Evolutionary conservation across 2,329 filamentous ascomycete genomes (phyloP).

Genomic region (Nemania sp.): DNA sequence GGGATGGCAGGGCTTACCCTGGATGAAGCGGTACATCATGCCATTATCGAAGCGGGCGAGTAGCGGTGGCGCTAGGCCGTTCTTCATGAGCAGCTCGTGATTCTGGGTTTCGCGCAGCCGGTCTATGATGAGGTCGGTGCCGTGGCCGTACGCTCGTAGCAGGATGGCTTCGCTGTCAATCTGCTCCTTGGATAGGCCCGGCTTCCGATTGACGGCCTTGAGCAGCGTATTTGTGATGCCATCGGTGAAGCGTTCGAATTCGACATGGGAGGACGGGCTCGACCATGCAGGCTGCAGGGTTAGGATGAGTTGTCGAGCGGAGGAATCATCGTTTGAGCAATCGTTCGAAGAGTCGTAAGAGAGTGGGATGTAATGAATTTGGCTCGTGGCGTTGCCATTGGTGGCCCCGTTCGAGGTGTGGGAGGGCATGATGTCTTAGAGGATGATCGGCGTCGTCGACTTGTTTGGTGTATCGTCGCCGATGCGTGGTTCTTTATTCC

Average conservation of each 20-base stretch:
- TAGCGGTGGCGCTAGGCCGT: constrained; percentile 81
- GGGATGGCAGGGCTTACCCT: constrained; percentile 77
- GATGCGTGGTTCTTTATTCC: neutral
- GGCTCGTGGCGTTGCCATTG: constrained; percentile 41
- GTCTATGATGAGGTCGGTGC: constrained; percentile 94
- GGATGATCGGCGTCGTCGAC: constrained; percentile 1
- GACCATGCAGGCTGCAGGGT: constrained; percentile 84
- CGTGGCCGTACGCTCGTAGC: constrained; percentile 89
- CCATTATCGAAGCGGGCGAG: constrained; percentile 94
- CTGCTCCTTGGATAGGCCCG: constrained; percentile 64
- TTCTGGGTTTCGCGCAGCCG: constrained; percentile 79
- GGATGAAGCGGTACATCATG: constrained; percentile 90
- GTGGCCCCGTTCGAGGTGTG: constrained; percentile 25
- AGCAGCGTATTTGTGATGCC: constrained; percentile 95
- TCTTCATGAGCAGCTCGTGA: constrained; percentile 83
- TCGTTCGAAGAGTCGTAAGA: constrained; percentile 79
- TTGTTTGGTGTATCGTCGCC: neutral
- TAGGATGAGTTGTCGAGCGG: constrained; percentile 77
- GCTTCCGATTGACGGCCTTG: constrained; percentile 71
- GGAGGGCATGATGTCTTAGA: constrained; percentile 30
- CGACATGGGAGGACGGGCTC: constrained; percentile 70
- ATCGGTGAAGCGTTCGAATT: constrained; percentile 91
- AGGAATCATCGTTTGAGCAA: constrained; percentile 73
- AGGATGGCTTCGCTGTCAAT: constrained; percentile 76
- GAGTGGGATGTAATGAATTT: constrained; percentile 69